Conservation (phyloP, 2,329 filamentous ascomycete genomes). For the Leptographium lundbergii region DNA sequence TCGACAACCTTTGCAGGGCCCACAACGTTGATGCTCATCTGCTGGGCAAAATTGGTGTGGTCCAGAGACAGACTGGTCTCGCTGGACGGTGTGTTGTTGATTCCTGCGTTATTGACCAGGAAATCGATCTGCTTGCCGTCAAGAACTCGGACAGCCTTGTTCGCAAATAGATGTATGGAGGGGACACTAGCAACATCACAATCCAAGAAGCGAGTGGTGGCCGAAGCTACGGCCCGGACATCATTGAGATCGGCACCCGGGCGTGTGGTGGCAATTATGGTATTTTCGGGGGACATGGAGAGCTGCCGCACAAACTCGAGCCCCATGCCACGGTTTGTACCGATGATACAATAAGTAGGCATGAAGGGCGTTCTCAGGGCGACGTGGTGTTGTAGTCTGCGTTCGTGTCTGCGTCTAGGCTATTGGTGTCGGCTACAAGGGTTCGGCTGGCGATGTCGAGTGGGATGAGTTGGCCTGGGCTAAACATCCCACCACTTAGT, state of each 20-base stretch:
- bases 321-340: conserved; percentile 20
- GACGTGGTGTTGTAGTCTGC: not conserved
- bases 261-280: conserved; percentile 17
- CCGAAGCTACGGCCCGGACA: conserved; percentile 13
- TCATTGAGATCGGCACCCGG: conserved; percentile 16
- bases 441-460: not conserved
- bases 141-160: conserved; percentile 15
- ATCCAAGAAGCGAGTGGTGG: conserved; percentile 16
- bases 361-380: conserved; percentile 9
- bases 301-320: conserved; percentile 21
- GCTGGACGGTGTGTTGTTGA: conserved; percentile 21
- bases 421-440: not conserved
- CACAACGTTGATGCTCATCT: conserved; percentile 31
- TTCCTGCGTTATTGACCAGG: conserved; percentile 19
- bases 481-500: not conserved
- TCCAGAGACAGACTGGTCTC: conserved; percentile 27
- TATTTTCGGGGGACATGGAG: conserved; percentile 13
- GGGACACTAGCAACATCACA: conserved; percentile 20
- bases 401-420: not conserved
- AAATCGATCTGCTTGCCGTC: conserved; percentile 21
- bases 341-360: conserved; percentile 20
- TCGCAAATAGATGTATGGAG: conserved; percentile 18
- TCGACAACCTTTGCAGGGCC: conserved; percentile 32
- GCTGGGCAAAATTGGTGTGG: conserved; percentile 20
- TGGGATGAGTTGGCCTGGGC: not conserved